Conservation (phyloP, 306 rosid genomes). For the Alnus glutinosa region DNA sequence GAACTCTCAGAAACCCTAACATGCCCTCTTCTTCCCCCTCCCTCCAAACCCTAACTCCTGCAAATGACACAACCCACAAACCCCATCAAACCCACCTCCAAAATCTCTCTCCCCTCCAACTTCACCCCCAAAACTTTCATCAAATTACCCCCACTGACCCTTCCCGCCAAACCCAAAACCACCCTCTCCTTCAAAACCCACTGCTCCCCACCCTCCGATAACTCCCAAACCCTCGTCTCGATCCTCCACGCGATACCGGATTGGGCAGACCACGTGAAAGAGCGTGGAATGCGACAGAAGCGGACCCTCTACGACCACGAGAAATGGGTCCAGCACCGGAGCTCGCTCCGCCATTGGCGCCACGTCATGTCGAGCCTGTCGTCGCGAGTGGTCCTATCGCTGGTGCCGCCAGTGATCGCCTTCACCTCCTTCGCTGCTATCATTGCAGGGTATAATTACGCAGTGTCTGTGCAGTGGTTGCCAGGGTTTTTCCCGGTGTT, state of each 20-base stretch:
- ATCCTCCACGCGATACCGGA: slow-evolving; percentile 57
- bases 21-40: slow-evolving; percentile 23
- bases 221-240: slow-evolving; percentile 30
- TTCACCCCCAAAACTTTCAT: slow-evolving; percentile 41
- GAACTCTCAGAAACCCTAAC: slow-evolving; percentile 21
- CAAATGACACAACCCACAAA: slow-evolving; percentile 43
- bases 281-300: slow-evolving; percentile 64
- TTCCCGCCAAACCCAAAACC: slow-evolving; percentile 36
- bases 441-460: slow-evolving; percentile 65
- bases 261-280: slow-evolving; percentile 74
- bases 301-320: slow-evolving; percentile 61
- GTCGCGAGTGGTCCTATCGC: slow-evolving; percentile 75
- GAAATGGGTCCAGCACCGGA: slow-evolving; percentile 70
- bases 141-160: slow-evolving; percentile 2
- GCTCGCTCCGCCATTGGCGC: slow-evolving; percentile 84
- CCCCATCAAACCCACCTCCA: slow-evolving; percentile 38
- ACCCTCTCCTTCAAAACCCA: slow-evolving; percentile 19
- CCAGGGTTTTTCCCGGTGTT: slow-evolving; percentile 60
- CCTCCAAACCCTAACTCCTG: slow-evolving; percentile 24
- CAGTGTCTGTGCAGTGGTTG: slow-evolving; percentile 43
- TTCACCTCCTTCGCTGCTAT: slow-evolving; percentile 64
- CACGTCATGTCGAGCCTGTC: slow-evolving; percentile 74
- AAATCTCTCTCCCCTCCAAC: slow-evolving; percentile 36
- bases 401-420: slow-evolving; percentile 69
- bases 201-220: slow-evolving; percentile 30